Base-by-base conservation (phyloP, 305 asterid species). In the Salvia sclarea region DNA sequence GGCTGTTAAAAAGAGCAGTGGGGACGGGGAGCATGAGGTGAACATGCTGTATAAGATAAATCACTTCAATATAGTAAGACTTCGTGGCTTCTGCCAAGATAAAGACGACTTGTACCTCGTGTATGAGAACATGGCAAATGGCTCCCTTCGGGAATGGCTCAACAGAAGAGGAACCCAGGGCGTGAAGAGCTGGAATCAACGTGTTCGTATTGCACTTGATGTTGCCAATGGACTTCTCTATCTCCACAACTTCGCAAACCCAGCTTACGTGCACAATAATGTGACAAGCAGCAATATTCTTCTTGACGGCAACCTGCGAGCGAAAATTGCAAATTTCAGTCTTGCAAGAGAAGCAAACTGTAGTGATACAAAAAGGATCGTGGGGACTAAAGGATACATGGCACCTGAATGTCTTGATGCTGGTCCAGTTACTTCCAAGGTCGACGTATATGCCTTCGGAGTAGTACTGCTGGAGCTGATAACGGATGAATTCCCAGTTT, bases 141-240 rank as follows among this genome's bases (percentile, higher is more conserved):
- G 90, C 45, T 80, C 85, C n/a, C 89, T 87, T 54, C 62, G 60
- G 12, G 84, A 79, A 47, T 87, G 89, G 89, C 84, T 85, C 24
- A 21, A 38, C 30, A 73, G 62, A 45, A 77, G 70, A 61, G 76
- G 56, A 57, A 13, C 76, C 14, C 41, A 38, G 55, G 69, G 41
- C 1, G 17, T 17, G 21, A 49, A 70, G 49, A 68, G 76, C 63
- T 84, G 87, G 86, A 64, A 22, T 22, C 70, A 50, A 61, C 64
- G 63, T 72, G 64, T 83, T 37, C 73, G 71, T 56, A 83, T 87
- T 21, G 95, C 88, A 1, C 77, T 81, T 17, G 91, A 87, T 65
- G 79, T 87, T 22, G 86, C 89, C 17, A 80, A 82, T 38, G 91
- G 91, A 45, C 91, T 85, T 72, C 88, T 81, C 69, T 87, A 87